A percentile compares a stretch with the other conserved stretches of the same genome.
phyloP scores from a whole-genome alignment of 805 yeast genomes.

The Pachysolen tannophilus region DNA sequence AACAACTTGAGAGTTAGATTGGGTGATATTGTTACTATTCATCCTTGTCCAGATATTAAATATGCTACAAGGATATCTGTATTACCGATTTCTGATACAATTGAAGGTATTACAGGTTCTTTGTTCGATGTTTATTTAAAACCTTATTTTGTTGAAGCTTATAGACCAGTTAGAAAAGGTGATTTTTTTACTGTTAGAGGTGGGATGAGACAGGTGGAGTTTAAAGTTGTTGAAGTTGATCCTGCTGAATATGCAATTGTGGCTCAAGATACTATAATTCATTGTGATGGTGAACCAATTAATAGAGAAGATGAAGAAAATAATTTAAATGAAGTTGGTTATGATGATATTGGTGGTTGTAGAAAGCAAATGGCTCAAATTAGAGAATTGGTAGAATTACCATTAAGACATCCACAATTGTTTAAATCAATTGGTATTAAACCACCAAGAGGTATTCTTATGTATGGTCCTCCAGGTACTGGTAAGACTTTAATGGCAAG shows the following conservation, averaged over 20 bases:
- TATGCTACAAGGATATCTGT: slow-evolving; percentile 93
- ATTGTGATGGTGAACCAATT: slow-evolving; percentile 98
- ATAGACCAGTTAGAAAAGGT: slow-evolving; percentile 97
- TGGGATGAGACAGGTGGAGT: slow-evolving; percentile 99
- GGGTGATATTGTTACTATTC: slow-evolving; percentile 86
- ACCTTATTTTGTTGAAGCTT: slow-evolving; percentile 98
- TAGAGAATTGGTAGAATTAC: slow-evolving; percentile 96
- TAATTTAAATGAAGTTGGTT: slow-evolving; percentile 93
- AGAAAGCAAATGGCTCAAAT: slow-evolving; percentile 99
- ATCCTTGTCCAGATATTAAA: slow-evolving; percentile 97
- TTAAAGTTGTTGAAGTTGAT: slow-evolving; percentile 96
- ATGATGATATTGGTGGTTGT: slow-evolving; percentile 98
- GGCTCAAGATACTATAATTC: slow-evolving; percentile 96
- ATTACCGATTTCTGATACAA: slow-evolving; percentile 95
- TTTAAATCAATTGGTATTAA: slow-evolving; percentile 97
- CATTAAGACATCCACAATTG: slow-evolving; percentile 95
- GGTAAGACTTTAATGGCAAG: slow-evolving; percentile 99
- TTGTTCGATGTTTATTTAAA: slow-evolving; percentile 92
- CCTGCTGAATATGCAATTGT: slow-evolving; percentile 97
- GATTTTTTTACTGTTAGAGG: slow-evolving; percentile 96
- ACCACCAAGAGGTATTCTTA: slow-evolving; percentile 96
- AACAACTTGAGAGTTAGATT: slow-evolving; percentile 89
- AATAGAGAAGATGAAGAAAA: slow-evolving; percentile 97
- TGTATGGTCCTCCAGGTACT: slow-evolving; percentile 99
- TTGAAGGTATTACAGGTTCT: slow-evolving; percentile 96